Evolutionary conservation across 306 rosid species (phyloP).

Genomic region (Dryas alaskensis): DNA sequence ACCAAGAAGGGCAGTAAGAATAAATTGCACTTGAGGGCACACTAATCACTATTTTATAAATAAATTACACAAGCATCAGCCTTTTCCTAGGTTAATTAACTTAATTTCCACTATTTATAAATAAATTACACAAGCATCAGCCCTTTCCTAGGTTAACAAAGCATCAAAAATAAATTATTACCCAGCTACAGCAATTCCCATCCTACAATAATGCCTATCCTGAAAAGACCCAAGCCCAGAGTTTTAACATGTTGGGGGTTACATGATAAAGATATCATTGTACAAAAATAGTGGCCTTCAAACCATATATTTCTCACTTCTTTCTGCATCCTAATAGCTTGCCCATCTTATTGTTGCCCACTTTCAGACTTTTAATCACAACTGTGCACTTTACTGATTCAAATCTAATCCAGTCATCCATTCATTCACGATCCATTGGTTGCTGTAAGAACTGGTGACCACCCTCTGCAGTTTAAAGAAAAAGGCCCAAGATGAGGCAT

Average conservation of each 20-base stretch:
- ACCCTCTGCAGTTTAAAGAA: constrained; percentile 51
- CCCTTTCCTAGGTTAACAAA: constrained; percentile 44
- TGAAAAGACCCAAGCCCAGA: constrained; percentile 34
- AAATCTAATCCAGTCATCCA: constrained; percentile 7
- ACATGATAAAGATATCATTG: constrained; percentile 22
- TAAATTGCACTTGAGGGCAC: constrained; percentile 16
- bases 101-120: not conserved
- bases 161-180: constrained; percentile 33
- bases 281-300: constrained; percentile 32
- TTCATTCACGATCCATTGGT: constrained; percentile 47
- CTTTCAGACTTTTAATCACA: constrained; percentile 16
- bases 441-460: constrained; percentile 51
- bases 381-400: constrained; percentile 2
- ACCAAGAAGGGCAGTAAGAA: not conserved
- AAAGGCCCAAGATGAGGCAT: constrained; percentile 22
- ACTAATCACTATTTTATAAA: constrained; percentile 29
- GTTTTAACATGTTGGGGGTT: constrained; percentile 17
- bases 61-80: constrained; percentile 36
- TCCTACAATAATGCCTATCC: constrained; percentile 41
- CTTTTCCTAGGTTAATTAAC: constrained; percentile 39
- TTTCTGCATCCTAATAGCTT: constrained; percentile 19
- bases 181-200: constrained; percentile 25
- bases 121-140: constrained; percentile 44
- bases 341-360: constrained; percentile 5
- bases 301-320: constrained; percentile 25